Conservation (phyloP, 192 early-diverging fungal species). For the Rhizophagus clarus region DNA sequence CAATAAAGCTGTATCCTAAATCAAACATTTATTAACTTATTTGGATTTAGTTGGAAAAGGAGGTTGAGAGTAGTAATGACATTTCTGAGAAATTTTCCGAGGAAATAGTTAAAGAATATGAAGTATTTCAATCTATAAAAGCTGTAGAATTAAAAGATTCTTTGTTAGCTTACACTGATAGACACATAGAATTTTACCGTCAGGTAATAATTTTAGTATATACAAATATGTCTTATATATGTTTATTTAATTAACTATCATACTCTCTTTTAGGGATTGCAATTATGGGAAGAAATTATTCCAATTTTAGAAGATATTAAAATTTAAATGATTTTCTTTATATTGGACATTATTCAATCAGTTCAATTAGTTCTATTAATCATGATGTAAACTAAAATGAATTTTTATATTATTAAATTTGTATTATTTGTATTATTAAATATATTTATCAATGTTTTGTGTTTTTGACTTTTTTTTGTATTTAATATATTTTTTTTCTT, state of each 20-base stretch:
- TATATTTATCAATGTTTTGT: too few species aligned
- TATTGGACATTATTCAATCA: neutral
- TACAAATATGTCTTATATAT: neutral
- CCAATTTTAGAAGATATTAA: conserved; percentile 75
- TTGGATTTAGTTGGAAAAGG: conserved; percentile 72
- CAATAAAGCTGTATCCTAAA: too few species aligned
- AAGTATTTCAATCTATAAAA: conserved; percentile 82
- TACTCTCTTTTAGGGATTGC: conserved; percentile 43
- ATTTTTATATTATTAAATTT: neutral
- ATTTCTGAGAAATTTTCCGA: conserved; percentile 73
- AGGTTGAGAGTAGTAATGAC: conserved; percentile 75
- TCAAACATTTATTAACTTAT: conserved; percentile 6
- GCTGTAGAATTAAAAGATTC: conserved; percentile 77
- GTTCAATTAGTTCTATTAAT: neutral
- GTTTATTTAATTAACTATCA: neutral
- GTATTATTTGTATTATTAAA: neutral
- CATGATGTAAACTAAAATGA: neutral
- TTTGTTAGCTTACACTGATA: conserved; percentile 71
- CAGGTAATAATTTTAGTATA: conserved; percentile 48
- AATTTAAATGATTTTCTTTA: conserved; percentile 21
- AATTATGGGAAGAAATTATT: conserved; percentile 84
- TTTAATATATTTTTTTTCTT: neutral
- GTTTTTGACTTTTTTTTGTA: too few species aligned
- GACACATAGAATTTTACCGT: conserved; percentile 85
- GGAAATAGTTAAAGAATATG: conserved; percentile 80